These are phyloP conservation scores for Dichomitus squalens DNA, from an alignment of 1,284 basidiomycete species.

Conservation along the genomic window DNA sequence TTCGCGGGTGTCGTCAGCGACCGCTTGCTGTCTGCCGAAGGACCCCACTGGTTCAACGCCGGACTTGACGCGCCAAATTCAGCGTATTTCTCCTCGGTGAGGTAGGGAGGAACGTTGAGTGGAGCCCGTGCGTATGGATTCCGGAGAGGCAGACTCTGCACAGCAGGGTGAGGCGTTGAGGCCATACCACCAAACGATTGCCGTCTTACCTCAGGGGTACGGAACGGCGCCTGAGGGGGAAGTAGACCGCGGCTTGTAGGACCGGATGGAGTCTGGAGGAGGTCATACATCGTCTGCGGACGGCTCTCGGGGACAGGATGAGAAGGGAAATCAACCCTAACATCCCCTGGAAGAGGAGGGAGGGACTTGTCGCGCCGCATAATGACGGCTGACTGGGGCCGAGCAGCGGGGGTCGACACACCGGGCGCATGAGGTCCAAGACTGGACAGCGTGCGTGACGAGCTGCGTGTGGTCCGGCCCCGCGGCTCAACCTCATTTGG, in stretches of 20 bases:
- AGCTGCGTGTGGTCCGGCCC: conserved; percentile 31
- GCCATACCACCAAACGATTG: conserved; percentile 75
- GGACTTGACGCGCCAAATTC: conserved; percentile 70
- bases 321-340: conserved; percentile 38
- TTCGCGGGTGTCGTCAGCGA: conserved; percentile 27
- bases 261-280: conserved; percentile 43
- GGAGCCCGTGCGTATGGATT: conserved; percentile 23
- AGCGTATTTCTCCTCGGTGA: conserved; percentile 47
- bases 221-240: conserved; percentile 68
- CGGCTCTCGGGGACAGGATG: conserved; percentile 44
- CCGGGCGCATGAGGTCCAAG: conserved; percentile 35
- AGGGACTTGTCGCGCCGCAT: conserved; percentile 71
- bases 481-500: conserved; percentile 27
- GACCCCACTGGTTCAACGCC: conserved; percentile 59
- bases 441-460: conserved; percentile 32
- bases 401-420: conserved; percentile 31
- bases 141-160: conserved; percentile 48
- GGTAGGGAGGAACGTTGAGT: conserved; percentile 36
- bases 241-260: conserved; percentile 48
- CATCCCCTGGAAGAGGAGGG: conserved; percentile 71
- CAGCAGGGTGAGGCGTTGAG: conserved; percentile 51
- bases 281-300: conserved; percentile 69
- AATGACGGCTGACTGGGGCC: conserved; percentile 36
- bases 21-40: conserved; percentile 43
- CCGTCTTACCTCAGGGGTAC: conserved; percentile 53